Percentiles rank a stretch among this genome's conserved stretches.
phyloP scores from a whole-genome alignment of 371 early-diverging fungal genomes.

The Umbelopsis sp. region DNA sequence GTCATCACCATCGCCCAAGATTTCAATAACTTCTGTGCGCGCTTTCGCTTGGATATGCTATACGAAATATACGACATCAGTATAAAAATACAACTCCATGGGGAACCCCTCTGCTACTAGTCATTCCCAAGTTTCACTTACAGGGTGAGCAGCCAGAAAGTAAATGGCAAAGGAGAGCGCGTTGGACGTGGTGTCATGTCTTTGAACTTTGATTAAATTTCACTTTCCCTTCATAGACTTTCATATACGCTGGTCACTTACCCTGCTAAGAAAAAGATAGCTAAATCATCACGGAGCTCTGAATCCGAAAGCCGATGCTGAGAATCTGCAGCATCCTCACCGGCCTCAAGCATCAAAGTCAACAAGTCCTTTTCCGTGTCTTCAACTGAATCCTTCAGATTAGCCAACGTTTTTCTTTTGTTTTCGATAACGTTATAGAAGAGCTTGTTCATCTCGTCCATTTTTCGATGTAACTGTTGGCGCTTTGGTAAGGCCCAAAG shows the following conservation, averaged over 20 bases:
- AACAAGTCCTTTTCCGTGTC: slow-evolving; percentile 21
- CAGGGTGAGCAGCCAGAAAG: slow-evolving; percentile 44
- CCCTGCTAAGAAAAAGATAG: slow-evolving; percentile 25
- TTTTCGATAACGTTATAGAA: slow-evolving; percentile 16
- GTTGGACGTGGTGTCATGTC: slow-evolving; percentile 33
- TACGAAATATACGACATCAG: neutral
- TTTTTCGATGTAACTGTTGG: slow-evolving; percentile 30
- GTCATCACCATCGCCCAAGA: slow-evolving; percentile 47
- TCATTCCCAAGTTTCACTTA: neutral
- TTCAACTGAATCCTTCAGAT: neutral
- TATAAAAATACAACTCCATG: neutral
- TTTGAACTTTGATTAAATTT: too few species aligned
- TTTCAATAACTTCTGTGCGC: slow-evolving; percentile 43
- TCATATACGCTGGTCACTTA: too few species aligned
- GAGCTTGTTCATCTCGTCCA: neutral
- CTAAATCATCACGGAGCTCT: slow-evolving; percentile 43
- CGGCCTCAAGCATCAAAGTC: slow-evolving; percentile 23
- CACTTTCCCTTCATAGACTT: too few species aligned
- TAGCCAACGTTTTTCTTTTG: neutral
- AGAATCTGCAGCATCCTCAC: neutral
- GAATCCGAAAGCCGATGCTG: slow-evolving; percentile 39
- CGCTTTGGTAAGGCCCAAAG: slow-evolving; percentile 28
- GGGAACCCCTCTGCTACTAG: neutral
- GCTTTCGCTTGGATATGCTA: slow-evolving; percentile 45
- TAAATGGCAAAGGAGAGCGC: slow-evolving; percentile 42